phyloP scores from a whole-genome alignment of 1,284 basidiomycete species.

The Pseudozyma tsukubaensis region DNA sequence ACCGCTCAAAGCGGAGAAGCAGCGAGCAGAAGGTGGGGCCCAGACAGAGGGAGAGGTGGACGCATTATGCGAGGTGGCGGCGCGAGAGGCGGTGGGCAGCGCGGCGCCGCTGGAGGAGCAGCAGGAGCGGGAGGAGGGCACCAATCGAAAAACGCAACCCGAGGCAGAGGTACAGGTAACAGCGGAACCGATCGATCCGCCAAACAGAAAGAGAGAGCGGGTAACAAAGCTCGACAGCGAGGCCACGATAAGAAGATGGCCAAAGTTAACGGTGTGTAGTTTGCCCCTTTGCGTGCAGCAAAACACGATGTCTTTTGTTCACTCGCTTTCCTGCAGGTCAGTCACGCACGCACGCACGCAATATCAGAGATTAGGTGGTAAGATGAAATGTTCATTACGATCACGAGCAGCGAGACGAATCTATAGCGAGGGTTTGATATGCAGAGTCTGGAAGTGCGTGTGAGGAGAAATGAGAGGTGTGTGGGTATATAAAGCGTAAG shows the following conservation, averaged over 20 bases:
- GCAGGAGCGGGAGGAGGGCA: slow-evolving; percentile 17
- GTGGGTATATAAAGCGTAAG: slow-evolving; percentile 16
- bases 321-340: neutral
- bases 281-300: no score
- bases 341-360: neutral
- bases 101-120: slow-evolving; percentile 19
- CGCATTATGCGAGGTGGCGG: slow-evolving; percentile 42
- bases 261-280: slow-evolving; percentile 11
- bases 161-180: slow-evolving; percentile 44
- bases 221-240: slow-evolving; percentile 41
- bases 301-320: neutral
- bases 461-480: neutral
- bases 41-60: slow-evolving; percentile 51
- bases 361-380: neutral
- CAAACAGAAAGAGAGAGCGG: slow-evolving; percentile 51
- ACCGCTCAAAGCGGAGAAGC: slow-evolving; percentile 2
- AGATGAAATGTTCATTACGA: slow-evolving; percentile 1
- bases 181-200: slow-evolving; percentile 37
- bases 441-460: neutral
- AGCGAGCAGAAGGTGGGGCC: slow-evolving; percentile 23
- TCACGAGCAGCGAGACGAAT: neutral
- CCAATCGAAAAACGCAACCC: slow-evolving; percentile 24
- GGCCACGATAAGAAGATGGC: slow-evolving; percentile 54
- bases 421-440: neutral
- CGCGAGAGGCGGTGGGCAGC: slow-evolving; percentile 28